Base-by-base conservation (phyloP, 352 stramenopile genomes). In the Globisporangium takayamanum region DNA sequence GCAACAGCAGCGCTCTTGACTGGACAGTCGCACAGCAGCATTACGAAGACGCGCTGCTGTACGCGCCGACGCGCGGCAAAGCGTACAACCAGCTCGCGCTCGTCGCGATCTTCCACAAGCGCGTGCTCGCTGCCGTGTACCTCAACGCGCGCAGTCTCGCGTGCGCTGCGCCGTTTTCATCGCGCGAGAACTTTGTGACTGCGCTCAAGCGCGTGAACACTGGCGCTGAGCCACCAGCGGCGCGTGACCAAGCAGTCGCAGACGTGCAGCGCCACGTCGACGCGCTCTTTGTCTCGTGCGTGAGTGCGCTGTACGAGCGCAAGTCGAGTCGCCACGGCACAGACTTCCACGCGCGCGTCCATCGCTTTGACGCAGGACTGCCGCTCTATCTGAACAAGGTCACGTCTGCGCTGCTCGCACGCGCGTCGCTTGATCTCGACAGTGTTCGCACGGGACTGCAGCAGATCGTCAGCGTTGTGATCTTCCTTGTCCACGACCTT, bases 21-120 rank as follows among this genome's bases (percentile, higher is more conserved):
- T 87, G 77, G 77, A 48, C 50, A 0, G 14, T 28, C 6, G 70
- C 75, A 1, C 50, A 59, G 36, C 39, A 63, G 18, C 73, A 69
- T 47, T 87, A 87, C 53, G 64, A 70, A 3, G 30, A 60, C 26
- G 77, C 77, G 3, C 56, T 78, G 8, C 18, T 57, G 49, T 59
- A 80, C n/a, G 55, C 66, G 5, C 77, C 77, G 37, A 69, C 62
- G 0, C 81, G 70, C 53, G 77, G 77, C 0, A 84, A 83, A 55
- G 74, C 76, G 37, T 87, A 79, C 67, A 87, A 87, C 60, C 77
- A 87, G 51, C 57, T 87, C 41, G 77, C 74, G 25, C 50, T 87
- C 2, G 41, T 84, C 16, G 68, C 77, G 28, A 59, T 75, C n/a
- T 54, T 67, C 15, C 54, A 79, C 30, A 54, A 56, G 0, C 67